Base-by-base conservation (phyloP, 2,329 filamentous ascomycete species). In the Harringtonia aguacate region DNA sequence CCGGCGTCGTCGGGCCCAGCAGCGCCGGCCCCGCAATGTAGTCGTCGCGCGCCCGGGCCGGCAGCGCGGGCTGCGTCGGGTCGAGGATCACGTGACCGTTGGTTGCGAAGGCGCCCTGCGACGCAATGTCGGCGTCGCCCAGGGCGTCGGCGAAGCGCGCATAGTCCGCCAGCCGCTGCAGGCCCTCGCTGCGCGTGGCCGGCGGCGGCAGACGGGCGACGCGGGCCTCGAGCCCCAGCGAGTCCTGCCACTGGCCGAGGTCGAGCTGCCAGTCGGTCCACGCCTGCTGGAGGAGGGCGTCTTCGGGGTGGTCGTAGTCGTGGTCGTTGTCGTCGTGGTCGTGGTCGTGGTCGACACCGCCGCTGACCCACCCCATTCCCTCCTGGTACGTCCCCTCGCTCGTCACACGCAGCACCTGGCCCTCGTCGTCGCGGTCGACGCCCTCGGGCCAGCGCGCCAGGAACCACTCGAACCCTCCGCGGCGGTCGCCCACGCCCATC, bases 401-500 rank as follows among this genome's bases (percentile, higher is more conserved):
- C 42, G 90, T 70, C 12, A 95, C 84, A 21, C 89, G 79, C 35
- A 90, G 69, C 10, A 72, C 73, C 44, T 84, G 71, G 2, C 84
- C 81, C 36, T 80, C 61, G 42, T 75, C 67, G 53, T 90, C 81
- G 4, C 81, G 56, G 55, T 90, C 84, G 21, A 70, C 70, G 0
- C 84, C 84, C 36, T 72, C 75, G 9, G 86, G 84, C 79, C 81
- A 90, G 45, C 82, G 74, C 39, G 82, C 77, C 53, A 84, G 80
- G 54, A 94, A 86, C 90, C 94, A 98, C 54, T 90, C 85, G 36
- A 94, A 75, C 0, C 92, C 90, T 18, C 85, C 84, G 53, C 84
- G 84, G n/a, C 78, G 71, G 58, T 95, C 92, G 6, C 92, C 94
- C 10, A 98, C 79, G 0, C 84, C 87, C 63, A 97, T 88, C 59